Evolutionary conservation across 2,329 filamentous ascomycete genomes (phyloP), one percentile per base, ranked within the genome.

Genomic region (Aureobasidium sp.): DNA sequence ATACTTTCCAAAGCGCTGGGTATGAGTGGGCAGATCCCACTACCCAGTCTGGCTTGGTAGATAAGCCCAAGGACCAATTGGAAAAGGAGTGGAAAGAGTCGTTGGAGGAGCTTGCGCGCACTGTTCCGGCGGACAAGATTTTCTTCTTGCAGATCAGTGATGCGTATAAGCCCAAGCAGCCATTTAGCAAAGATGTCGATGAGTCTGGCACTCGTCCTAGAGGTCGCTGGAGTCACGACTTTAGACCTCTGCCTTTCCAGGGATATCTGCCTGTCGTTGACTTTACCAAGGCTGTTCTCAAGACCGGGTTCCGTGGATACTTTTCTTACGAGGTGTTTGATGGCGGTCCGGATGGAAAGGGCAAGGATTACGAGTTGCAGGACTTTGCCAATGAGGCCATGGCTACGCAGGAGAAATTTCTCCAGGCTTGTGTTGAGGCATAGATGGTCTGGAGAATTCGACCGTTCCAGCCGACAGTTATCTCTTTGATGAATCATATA

Each of bases 111-210:
- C 73, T 90, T 1, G 69, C 73, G 0, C 63, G 61, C 1, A 80
- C 76, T 0, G 67, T 90, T 0, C 83, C 85, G 0, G 68, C 75
- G 0, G 80, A 86, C 2, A 89, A 86, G 70, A 88, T 90, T 34
- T 90, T 79, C 63, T 70, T 90, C 0, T 65, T 90, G 2, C 86
- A 90, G 64, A 83, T 90, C 50, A 85, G 79, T 3, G 86, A 91
- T 64, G 87, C 82, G 0, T 90, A 89, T 63, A 80, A 76, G 59
- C 75, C 81, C 32, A 70, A 73, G 0, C 68, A 73, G 3, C 81
- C 84, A 0, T 63, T 90, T 4, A 66, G 73, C 19, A 69, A 73
- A 3, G 66, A 77, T 39, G 61, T 65, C 0, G 73, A 79, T 29
- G 70, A 77, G 21, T 67, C 71, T 5, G 83, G 81, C 0, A 60